Evolutionary conservation across 805 yeast species (phyloP).

Genomic region (Zygotorulaspora sp.): DNA sequence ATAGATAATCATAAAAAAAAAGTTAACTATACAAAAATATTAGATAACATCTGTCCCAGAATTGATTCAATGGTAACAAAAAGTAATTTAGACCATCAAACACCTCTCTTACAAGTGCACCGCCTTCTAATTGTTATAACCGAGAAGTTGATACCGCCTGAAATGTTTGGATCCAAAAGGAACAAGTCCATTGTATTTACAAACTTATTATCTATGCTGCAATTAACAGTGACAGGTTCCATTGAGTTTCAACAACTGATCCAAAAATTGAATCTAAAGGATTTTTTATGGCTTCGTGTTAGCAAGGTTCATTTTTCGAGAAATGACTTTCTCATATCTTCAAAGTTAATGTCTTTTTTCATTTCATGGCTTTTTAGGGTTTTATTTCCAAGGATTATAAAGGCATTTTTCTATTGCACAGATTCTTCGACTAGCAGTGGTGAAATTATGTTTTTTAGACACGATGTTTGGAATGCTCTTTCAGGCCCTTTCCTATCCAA

Average conservation of each 20-base stretch:
- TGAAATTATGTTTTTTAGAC: constrained; percentile 49
- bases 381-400: constrained; percentile 46
- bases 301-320: constrained; percentile 30
- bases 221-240: constrained; percentile 37
- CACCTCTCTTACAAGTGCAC: constrained; percentile 37
- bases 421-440: constrained; percentile 42
- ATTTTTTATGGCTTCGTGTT: constrained; percentile 54
- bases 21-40: constrained; percentile 13
- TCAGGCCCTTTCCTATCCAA: constrained; percentile 40
- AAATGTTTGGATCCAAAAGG: constrained; percentile 46
- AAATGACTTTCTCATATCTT: constrained; percentile 42
- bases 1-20: constrained; percentile 10
- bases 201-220: constrained; percentile 38
- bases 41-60: constrained; percentile 15
- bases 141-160: constrained; percentile 47
- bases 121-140: constrained; percentile 42
- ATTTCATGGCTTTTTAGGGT: constrained; percentile 53
- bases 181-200: constrained; percentile 44
- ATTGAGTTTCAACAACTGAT: constrained; percentile 35
- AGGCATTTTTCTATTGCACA: constrained; percentile 62
- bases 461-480: constrained; percentile 50
- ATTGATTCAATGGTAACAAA: background rate
- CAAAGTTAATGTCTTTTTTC: constrained; percentile 38
- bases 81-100: constrained; percentile 35
- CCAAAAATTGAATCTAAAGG: constrained; percentile 33